Percentiles rank a stretch among this genome's conserved stretches.
phyloP scores from a whole-genome alignment of 805 yeast genomes.

The Kluyveromyces nonfermentans region DNA sequence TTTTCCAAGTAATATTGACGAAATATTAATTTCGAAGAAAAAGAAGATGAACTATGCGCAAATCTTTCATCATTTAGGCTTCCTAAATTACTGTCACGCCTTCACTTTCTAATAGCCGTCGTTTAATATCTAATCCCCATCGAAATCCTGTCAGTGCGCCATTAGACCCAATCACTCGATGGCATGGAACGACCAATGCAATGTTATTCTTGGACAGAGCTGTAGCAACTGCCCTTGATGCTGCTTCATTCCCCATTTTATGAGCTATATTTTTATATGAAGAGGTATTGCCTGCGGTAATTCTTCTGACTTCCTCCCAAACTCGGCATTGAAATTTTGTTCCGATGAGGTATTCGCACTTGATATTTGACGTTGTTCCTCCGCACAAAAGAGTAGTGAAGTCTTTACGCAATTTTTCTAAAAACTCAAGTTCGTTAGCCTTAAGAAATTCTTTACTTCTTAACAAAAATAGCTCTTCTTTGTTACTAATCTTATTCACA shows the following conservation, averaged over 20 bases:
- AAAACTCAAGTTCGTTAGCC: conserved; percentile 38
- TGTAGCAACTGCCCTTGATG: conserved; percentile 34
- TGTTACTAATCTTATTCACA: conserved; percentile 9
- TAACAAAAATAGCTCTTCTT: conserved; percentile 18
- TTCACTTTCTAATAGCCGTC: neutral
- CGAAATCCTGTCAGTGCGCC: conserved; percentile 32
- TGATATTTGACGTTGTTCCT: conserved; percentile 5
- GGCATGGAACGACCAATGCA: conserved; percentile 37
- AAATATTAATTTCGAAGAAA: too few relatives aligned
- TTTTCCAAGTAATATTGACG: too few relatives aligned
- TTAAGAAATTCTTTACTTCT: conserved; percentile 24
- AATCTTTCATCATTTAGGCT: too few relatives aligned
- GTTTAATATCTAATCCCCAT: conserved; percentile 26
- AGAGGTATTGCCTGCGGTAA: conserved; percentile 25
- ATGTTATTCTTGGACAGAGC: conserved; percentile 34
- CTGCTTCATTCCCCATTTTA: conserved; percentile 22
- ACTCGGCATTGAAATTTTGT: conserved; percentile 32
- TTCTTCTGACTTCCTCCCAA: conserved; percentile 29
- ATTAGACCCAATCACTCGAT: conserved; percentile 29
- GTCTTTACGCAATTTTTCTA: conserved; percentile 25
- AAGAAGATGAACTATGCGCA: too few relatives aligned
- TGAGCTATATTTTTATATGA: conserved; percentile 30
- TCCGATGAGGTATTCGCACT: conserved; percentile 29
- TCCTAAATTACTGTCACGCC: too few relatives aligned
- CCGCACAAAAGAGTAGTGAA: neutral